Base-by-base conservation (phyloP, 768 basidiomycete genomes). In the Kwoniella sp. region DNA sequence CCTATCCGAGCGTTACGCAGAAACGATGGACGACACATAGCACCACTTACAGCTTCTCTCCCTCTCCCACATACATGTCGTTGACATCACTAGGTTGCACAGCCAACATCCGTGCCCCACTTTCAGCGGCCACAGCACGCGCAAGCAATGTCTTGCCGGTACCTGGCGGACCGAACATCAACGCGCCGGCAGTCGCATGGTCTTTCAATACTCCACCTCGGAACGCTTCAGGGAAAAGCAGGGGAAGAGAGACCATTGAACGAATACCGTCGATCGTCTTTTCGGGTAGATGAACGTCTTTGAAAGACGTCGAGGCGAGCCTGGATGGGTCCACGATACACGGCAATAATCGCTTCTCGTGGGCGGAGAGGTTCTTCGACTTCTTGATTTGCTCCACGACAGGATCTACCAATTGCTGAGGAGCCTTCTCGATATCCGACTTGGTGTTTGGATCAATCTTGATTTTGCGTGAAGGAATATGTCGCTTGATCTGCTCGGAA, bases 221-320 rank as follows among this genome's bases (percentile, higher is more conserved):
- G 81, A 97, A 97, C 0, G 93, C 92, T 33, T 85, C 82, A 8
- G 93, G 93, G 73, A 92, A 86, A 25, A 97, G 83, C 47, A 97
- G 81, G 0, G 94, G 93, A 24, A 97, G 80, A 1, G 92, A 92
- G 10, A 96, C 91, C 58, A 95, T 86, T 0, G 91, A 93, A 69
- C 94, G 86, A 47, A 97, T 88, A 24, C 91, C 89, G 79, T 97
- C 93, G 52, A 95, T 90, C 0, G 92, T 95, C 76, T 89, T 88
- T 19, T 86, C 79, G 10, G 93, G 92, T 47, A 97, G 84, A 77
- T 94, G 91, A 25, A 96, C 92, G 68, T 93, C 89, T 55, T 83
- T 83, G 79, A 95, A 96, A 0, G 90, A 87, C 8, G 92, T 94
- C 13, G 70, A 73, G 5, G 65, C 56, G 15, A 70, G 72, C 84